Base-by-base conservation (phyloP, 257 asterid species). In the Forsythia suspensa region DNA sequence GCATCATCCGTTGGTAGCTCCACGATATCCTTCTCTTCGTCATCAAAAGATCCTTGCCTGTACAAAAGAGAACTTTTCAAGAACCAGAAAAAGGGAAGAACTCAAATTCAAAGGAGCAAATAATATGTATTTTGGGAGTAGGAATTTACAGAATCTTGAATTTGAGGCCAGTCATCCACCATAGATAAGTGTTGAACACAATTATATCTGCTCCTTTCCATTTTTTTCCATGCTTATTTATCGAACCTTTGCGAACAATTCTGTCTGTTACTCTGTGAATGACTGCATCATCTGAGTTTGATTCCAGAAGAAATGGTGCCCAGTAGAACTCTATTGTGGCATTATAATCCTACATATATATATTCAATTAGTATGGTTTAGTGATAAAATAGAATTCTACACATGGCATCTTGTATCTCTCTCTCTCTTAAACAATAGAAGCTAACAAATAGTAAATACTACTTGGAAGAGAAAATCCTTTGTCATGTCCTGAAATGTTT, bases 221-320 rank as follows among this genome's bases (percentile, higher is more conserved):
- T 40, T 87, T 69, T n/a, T 82, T 84, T 1, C 93, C 93, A 16
- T 89, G 93, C 82, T 84, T 87, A 79, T 84, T 85, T 71, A 89
- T 89, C 69, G 93, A 89, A 38, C 93, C 93, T 73, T 86, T 87
- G 3, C 91, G 81, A 0, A 89, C 91, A 1, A 84, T 5, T 34
- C 90, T 67, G 2, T 85, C 89, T 41, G 85, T 85, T 76, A 85
- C 81, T 48, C 90, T 82, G 68, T 89, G 89, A 1, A 75, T 73
- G 12, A 86, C 40, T 6, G 92, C 86, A 40, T 88, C 85, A 24
- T 90, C 92, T 0, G 91, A 85, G 75, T 88, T 90, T 15, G 94
- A 90, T 78, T 90, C 92, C 21, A 90, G 80, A 20, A 90, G 94
- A 63, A 86, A 85, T 6, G 94, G 94, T 5, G 92, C 92, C 92